phyloP scores from a whole-genome alignment of 2,329 filamentous ascomycete genomes.

The Aspergillus sp. region DNA sequence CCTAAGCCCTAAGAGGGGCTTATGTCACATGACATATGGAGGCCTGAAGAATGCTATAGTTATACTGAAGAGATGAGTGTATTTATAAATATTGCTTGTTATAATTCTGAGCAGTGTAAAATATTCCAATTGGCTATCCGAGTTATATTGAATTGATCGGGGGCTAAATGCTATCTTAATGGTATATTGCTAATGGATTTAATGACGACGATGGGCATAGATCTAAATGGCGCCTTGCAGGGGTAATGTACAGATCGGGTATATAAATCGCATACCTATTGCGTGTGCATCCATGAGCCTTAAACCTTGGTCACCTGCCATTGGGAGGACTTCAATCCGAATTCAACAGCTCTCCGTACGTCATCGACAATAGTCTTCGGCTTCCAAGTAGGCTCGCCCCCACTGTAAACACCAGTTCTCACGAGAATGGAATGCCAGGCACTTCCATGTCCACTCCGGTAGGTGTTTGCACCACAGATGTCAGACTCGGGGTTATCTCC shows the following conservation, averaged over 20 bases:
- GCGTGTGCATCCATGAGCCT: no score
- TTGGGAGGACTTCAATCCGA: conserved; percentile 60
- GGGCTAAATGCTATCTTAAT: no score
- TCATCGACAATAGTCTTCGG: conserved; percentile 67
- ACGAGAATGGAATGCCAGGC: conserved; percentile 75
- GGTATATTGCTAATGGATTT: no score
- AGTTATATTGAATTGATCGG: no score
- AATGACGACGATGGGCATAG: no score
- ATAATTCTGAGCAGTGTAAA: no score
- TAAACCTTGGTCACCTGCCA: conserved; percentile 18
- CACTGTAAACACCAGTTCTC: conserved; percentile 70
- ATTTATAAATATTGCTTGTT: no score
- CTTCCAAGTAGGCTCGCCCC: conserved; percentile 52
- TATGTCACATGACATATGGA: conserved; percentile 12
- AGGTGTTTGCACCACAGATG: conserved; percentile 80
- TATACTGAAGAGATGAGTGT: no score
- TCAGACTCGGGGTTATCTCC: conserved; percentile 88
- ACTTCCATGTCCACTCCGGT: conserved; percentile 60
- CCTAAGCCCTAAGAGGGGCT: conserved; percentile 33
- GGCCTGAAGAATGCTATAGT: neutral
- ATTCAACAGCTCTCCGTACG: conserved; percentile 71
- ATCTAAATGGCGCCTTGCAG: no score
- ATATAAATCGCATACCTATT: no score
- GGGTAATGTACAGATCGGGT: no score
- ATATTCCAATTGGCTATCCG: no score